Evolutionary conservation across 2,329 filamentous ascomycete species (phyloP), one percentile per base, ranked within the genome.

Genomic region (Thelonectria discophora): DNA sequence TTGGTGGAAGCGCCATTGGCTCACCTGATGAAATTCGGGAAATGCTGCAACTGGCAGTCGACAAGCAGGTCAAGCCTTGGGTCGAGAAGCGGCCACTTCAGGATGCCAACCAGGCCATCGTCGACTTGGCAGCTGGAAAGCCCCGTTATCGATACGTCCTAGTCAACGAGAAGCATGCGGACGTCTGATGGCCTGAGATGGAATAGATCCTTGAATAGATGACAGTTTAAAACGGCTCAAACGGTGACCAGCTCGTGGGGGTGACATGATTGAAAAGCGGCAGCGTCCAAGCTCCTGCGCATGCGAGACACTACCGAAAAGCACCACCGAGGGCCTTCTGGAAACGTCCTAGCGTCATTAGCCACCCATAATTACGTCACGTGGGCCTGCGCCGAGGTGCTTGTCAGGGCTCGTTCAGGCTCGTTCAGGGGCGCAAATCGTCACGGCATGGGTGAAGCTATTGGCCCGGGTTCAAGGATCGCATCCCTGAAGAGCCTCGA

Each of bases 1-100:
- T 71, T 0, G 60, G 63, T 0, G 84, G 84, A 2, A 74, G 71
- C 7, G 47, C 71, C 18, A 75, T 86, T 65, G 84, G 84, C 0
- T 77, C 77, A 10, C 85, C 86, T 0, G 71, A 72, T 15, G 82
- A 88, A 67, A 87, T 88, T 43, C 75, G 79, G 30, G 82, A 86
- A 62, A 88, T 89, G 85, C 71, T 89, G 49, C 65, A 82, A 54
- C 79, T 89, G 48, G 85, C 83, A 1, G 85, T 80, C 0, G 79
- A 86, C 48, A 84, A 87, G 69, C 76, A 79, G 0, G 74, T 89
- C 11, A 80, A 83, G 72, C 82, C 85, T 0, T 86, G 83, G 83
- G 79, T 88, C 21, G 78, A 87, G 68, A 75, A 79, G 69, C 75
- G 82, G 55, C 79, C 81, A 0, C 81, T 89, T 80, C 80, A 77